phyloP scores from a whole-genome alignment of 129 eudicot species.

The Cynara cardunculus region DNA sequence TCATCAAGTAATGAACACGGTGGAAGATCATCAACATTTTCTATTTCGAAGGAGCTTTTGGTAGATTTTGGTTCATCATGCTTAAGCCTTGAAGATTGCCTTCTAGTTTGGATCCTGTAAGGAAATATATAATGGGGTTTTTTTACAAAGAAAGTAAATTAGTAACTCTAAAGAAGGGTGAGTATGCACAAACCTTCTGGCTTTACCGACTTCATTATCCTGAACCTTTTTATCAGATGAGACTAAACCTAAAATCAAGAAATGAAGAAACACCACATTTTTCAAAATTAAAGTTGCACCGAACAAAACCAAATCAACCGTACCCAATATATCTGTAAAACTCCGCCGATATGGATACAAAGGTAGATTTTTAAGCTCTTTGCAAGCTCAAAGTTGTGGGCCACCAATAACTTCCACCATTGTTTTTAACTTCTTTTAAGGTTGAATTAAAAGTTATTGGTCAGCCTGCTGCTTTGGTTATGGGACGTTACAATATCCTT shows the following conservation, averaged over 20 bases:
- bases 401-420: background rate
- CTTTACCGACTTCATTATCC: conserved; percentile 32
- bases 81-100: conserved; percentile 31
- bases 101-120: conserved; percentile 32
- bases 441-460: background rate
- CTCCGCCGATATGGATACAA: background rate
- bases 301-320: background rate
- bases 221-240: conserved; percentile 23
- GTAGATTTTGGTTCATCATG: conserved; percentile 20
- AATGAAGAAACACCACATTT: background rate
- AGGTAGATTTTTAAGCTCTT: no score
- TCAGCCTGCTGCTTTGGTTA: background rate
- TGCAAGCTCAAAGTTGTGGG: background rate
- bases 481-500: no score
- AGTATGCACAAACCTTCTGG: conserved; percentile 40
- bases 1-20: background rate
- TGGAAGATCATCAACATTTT: conserved; percentile 8
- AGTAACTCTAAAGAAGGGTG: background rate
- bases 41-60: background rate
- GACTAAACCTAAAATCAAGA: conserved; percentile 28
- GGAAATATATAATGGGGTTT: background rate
- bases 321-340: no score
- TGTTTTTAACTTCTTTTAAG: background rate
- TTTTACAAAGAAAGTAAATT: background rate
- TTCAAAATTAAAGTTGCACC: background rate